Evolutionary conservation across 2,329 filamentous ascomycete species (phyloP), one percentile per base, ranked within the genome.

Genomic region (Grosmannia huntii): DNA sequence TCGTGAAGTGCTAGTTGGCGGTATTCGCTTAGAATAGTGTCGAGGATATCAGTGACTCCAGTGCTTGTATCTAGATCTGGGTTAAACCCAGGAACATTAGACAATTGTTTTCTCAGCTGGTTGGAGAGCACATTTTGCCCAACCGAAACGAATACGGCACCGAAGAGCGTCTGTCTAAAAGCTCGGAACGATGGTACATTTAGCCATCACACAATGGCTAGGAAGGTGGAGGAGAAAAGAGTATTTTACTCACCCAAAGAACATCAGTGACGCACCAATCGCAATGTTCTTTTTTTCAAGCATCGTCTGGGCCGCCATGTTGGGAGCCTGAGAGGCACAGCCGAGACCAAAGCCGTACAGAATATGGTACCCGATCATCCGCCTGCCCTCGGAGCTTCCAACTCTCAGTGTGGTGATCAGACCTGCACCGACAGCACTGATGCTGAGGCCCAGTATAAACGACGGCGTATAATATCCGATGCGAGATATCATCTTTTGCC

Each of bases 371-470:
- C 72, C 70, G 60, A 68, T 62, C 68, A 68, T 62, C 68, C 70
- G 71, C 27, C 64, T 59, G 28, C 56, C 48, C 41, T 58, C 56
- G 1, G 56, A 53, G 5, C 66, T 73, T 53, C 65, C 63, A 5
- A 76, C 69, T 50, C 69, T 68, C 7, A 81, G 72, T 0, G 78
- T 81, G 2, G 77, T 78, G 59, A 84, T 69, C 55, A 83, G 72
- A 19, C 80, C 80, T 68, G 65, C 14, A 19, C 51, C 61, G 7
- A 57, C 28, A 33, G 56, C 21, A 4, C 23, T 11, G 3, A 62
- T 23, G 67, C 63, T 60, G 38, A 50, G 11, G 52, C 62, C 54
- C n/a, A 69, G 36, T 11, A 62, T 36, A 12, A 60, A 4, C 11
- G 56, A 62, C 2, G 59, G 57, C 10, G 36, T 56, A 46, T 60